Evolutionary conservation across 2,329 filamentous ascomycete species (phyloP).

Genomic region (Stachybotrys elegans): DNA sequence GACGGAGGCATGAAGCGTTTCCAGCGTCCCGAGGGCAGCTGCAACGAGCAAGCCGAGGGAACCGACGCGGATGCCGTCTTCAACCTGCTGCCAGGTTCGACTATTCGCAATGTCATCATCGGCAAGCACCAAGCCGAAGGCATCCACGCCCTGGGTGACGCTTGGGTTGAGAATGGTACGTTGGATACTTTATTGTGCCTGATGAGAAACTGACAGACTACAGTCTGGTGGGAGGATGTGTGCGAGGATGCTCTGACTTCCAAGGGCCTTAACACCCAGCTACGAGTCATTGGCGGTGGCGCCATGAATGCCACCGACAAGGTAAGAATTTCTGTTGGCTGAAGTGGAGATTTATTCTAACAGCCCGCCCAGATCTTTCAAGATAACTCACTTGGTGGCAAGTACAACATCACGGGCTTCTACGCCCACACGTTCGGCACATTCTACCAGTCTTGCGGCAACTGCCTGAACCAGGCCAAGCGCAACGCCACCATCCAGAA

Average conservation of each 20-base stretch:
- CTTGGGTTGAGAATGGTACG: constrained; percentile 24
- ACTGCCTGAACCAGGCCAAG: constrained; percentile 21
- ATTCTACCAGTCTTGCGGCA: constrained; percentile 22
- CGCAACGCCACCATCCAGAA: constrained; percentile 22
- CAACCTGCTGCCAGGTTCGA: constrained; percentile 27
- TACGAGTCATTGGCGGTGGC: constrained; percentile 22
- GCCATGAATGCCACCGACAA: constrained; percentile 22
- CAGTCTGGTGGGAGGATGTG: constrained; percentile 25
- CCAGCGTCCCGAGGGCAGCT: constrained; percentile 33
- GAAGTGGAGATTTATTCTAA: neutral
- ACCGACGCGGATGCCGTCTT: constrained; percentile 34
- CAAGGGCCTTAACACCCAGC: constrained; percentile 21
- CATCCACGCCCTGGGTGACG: constrained; percentile 23
- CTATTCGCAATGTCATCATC: constrained; percentile 33
- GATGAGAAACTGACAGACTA: neutral
- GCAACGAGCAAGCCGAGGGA: constrained; percentile 39
- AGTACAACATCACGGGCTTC: constrained; percentile 25
- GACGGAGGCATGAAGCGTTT: constrained; percentile 31
- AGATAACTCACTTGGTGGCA: constrained; percentile 22
- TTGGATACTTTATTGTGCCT: rapidly evolving
- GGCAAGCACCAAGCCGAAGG: constrained; percentile 29
- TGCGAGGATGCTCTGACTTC: constrained; percentile 22
- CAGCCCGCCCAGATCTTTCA: constrained; percentile 17
- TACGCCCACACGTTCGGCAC: constrained; percentile 22
- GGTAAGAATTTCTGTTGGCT: constrained; percentile 6